Conservation (phyloP, 306 rosid species). For the Pyrus communis region DNA sequence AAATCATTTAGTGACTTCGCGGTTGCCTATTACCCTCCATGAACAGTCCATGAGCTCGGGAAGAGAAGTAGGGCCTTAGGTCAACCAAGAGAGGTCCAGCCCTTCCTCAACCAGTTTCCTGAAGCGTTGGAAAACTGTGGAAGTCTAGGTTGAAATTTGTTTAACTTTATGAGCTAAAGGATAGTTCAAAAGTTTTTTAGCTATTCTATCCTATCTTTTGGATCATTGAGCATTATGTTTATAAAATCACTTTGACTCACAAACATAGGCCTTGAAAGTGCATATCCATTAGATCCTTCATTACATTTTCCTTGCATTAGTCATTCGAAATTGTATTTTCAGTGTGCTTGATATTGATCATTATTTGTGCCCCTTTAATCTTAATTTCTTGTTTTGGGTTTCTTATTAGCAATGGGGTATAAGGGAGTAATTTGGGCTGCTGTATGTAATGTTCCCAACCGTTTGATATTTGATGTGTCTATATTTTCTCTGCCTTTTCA, state of each 20-base stretch:
- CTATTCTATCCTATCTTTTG: no score
- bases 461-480: neutral
- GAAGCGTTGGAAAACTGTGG: neutral
- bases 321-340: neutral
- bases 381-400: neutral
- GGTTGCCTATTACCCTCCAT: neutral
- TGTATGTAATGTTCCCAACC: neutral
- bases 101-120: neutral
- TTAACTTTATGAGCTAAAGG: neutral
- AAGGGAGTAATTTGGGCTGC: neutral
- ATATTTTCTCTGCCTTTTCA: neutral
- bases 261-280: neutral
- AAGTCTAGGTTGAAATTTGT: neutral
- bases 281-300: neutral
- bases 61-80: neutral
- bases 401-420: neutral
- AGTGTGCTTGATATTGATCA: neutral
- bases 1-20: neutral
- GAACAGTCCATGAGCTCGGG: neutral
- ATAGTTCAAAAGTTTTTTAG: no score
- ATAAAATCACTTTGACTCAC: neutral
- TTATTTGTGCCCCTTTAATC: neutral
- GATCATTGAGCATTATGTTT: no score
- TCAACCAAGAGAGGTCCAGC: neutral
- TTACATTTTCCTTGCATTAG: neutral